Percentiles rank a stretch among this genome's conserved stretches.
These are phyloP conservation scores for Curvularia eragrostidis DNA, from an alignment of 2,329 filamentous ascomycete genomes.

Conservation along the genomic window DNA sequence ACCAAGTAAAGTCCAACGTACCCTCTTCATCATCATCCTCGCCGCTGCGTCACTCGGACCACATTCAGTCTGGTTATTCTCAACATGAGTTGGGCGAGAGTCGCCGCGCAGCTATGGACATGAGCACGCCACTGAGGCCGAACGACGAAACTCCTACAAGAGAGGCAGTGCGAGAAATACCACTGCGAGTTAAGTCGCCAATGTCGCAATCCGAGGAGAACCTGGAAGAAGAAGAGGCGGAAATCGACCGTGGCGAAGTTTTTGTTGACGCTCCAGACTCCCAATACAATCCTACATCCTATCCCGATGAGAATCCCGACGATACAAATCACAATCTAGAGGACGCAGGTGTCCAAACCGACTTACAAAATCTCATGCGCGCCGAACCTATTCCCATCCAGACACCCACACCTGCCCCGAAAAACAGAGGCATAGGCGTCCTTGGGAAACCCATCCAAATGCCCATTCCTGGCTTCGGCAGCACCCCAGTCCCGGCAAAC, in stretches of 20 bases:
- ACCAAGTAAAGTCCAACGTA: conserved; percentile 89
- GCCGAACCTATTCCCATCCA: conserved; percentile 15
- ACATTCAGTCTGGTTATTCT: conserved; percentile 38
- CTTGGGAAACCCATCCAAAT: conserved; percentile 33
- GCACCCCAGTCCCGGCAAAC: conserved; percentile 6
- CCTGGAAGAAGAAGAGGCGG: conserved; percentile 48
- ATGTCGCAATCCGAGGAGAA: conserved; percentile 77
- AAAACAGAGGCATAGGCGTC: conserved; percentile 20
- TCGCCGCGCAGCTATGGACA: conserved; percentile 40
- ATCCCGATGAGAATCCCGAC: conserved; percentile 5
- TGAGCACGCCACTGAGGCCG: conserved; percentile 19
- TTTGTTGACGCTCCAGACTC: conserved; percentile 59
- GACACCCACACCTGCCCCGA: conserved; percentile 30
- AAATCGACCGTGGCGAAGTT: conserved; percentile 47
- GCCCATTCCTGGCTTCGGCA: conserved; percentile 23
- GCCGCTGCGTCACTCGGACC: conserved; percentile 47
- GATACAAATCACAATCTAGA: conserved; percentile 28
- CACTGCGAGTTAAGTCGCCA: conserved; percentile 72
- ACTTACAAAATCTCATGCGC: conserved; percentile 21
- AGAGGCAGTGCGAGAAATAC: conserved; percentile 6
- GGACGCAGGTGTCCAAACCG: conserved; percentile 30
- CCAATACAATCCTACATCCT: conserved; percentile 46
- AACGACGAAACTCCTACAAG: neutral
- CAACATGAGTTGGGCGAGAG: conserved; percentile 51
- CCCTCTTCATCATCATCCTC: conserved; percentile 64